Base-by-base conservation (phyloP, 2,329 filamentous ascomycete species). In the Botrytis deweyae region DNA sequence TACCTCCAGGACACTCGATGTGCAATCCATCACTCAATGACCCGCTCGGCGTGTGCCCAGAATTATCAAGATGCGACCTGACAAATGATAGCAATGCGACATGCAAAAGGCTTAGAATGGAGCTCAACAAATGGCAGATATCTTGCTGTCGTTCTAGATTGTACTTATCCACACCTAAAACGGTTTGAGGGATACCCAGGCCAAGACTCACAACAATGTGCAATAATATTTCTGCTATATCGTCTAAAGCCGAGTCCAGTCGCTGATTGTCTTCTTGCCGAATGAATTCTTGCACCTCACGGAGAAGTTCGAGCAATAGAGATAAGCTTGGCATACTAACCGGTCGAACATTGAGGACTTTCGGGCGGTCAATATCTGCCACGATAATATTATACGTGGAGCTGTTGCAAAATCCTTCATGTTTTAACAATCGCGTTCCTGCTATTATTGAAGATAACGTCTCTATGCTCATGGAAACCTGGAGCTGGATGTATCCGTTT, bases 361-460 rank as follows among this genome's bases (percentile, higher is more conserved):
- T 36, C 6, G 67, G 67, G 1, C 67, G 52, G 3, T 62, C 20
- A 20, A 7, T 5, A 20, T 70, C 67, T 22, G 14, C 55, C 22
- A 70, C 67, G 7, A 61, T 46, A 10, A 62, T 38, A 18, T 46
- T 70, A 12, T 70, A 70, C 29, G n/a, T 22, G 7, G 22, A n/a
- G 38, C n/a, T 10, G 44, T 22, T 66, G 7, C 38, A 70, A 12
- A 70, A 62, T 14, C 55, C 55, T 70, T 70, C 67, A 22, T 70
- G 6, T 0, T 36, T 12, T 36, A 70, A 10, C 16, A 70, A 38
- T 20, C 38, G 22, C 14, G 16, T 44, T 16, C 55, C 67, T 25
- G 5, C 4, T 0, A 16, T 20, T 59, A 70, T 62, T 12, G 55
- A 55, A 18, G 38, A 46, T 61, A 36, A 18, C 6, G 16, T 70